Percentiles rank a stretch among this genome's conserved stretches.
These are phyloP conservation scores for Zea luxurians DNA, from an alignment of 176 grass and related monocot species.

Conservation along the genomic window DNA sequence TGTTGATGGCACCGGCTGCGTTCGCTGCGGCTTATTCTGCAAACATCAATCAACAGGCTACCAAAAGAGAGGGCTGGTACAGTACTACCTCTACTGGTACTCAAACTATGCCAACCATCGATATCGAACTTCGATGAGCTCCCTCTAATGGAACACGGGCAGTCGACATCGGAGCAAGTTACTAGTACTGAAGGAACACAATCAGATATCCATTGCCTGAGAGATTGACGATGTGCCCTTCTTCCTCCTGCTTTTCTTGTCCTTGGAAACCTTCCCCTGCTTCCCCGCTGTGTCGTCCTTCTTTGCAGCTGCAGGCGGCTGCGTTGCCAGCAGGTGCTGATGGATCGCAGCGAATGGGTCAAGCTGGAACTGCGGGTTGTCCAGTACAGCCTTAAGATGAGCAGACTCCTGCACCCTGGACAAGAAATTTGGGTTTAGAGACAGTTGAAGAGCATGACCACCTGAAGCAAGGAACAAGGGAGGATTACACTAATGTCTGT, in stretches of 20 bases:
- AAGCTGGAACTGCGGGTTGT: constrained; percentile 47
- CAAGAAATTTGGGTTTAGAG: background rate
- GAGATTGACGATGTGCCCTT: constrained; percentile 15
- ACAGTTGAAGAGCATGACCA: background rate
- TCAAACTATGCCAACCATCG: background rate
- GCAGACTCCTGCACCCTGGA: constrained; percentile 55
- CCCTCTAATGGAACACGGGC: background rate
- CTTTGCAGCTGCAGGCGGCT: constrained; percentile 44
- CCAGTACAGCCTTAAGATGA: constrained; percentile 53
- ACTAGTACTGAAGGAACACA: background rate
- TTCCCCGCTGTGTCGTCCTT: background rate
- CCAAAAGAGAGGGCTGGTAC: no score
- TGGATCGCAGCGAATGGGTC: constrained; percentile 58
- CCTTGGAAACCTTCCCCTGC: constrained; percentile 23
- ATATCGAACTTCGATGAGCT: background rate
- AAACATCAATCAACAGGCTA: background rate
- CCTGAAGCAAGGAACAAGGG: background rate
- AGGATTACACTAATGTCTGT: constrained; percentile 71
- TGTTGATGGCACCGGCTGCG: background rate
- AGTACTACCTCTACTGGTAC: background rate
- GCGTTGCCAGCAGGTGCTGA: constrained; percentile 55
- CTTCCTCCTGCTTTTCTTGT: constrained; percentile 42
- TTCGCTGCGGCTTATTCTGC: no score
- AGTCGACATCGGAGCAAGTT: background rate
- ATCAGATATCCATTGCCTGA: constrained; percentile 52